A percentile compares a stretch with the other conserved stretches of the same genome.
phyloP scores from a whole-genome alignment of 768 basidiomycete species.

The Sporobolomyces pararoseus region DNA sequence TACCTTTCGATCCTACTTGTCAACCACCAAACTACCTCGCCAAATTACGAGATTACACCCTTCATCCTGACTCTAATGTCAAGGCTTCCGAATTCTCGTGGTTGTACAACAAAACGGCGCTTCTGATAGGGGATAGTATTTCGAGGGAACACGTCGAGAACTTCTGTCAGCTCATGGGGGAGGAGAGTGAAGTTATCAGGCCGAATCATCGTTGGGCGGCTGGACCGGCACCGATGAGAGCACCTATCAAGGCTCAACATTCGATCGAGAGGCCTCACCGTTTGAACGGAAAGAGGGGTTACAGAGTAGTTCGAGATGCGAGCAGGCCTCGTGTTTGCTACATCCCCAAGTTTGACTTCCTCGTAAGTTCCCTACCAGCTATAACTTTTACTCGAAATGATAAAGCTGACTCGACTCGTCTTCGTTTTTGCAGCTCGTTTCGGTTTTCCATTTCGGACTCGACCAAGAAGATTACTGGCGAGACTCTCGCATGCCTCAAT shows the following conservation, averaged over 20 bases:
- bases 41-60: slow-evolving; percentile 30
- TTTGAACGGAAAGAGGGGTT: slow-evolving; percentile 20
- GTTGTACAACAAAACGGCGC: slow-evolving; percentile 42
- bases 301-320: slow-evolving; percentile 42
- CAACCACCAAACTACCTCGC: slow-evolving; percentile 39
- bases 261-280: slow-evolving; percentile 24
- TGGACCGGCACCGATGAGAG: slow-evolving; percentile 10
- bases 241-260: slow-evolving; percentile 33
- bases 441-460: slow-evolving; percentile 46
- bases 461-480: slow-evolving; percentile 46
- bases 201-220: slow-evolving; percentile 32
- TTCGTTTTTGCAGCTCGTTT: slow-evolving; percentile 32
- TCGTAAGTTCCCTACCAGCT: slow-evolving; percentile 30
- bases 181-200: slow-evolving; percentile 42
- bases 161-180: slow-evolving; percentile 46
- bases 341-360: slow-evolving; percentile 43
- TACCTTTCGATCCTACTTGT: slow-evolving; percentile 38
- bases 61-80: not conserved
- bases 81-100: slow-evolving; percentile 30
- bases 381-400: too few relatives aligned
- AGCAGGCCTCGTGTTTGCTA: slow-evolving; percentile 44
- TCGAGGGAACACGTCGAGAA: slow-evolving; percentile 46
- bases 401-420: too few relatives aligned
- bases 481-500: slow-evolving; percentile 38
- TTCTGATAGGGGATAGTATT: slow-evolving; percentile 45